Percentiles rank a stretch among this genome's conserved stretches.
Conservation (phyloP, 306 rosid species). For the Corylus heterophylla region DNA sequence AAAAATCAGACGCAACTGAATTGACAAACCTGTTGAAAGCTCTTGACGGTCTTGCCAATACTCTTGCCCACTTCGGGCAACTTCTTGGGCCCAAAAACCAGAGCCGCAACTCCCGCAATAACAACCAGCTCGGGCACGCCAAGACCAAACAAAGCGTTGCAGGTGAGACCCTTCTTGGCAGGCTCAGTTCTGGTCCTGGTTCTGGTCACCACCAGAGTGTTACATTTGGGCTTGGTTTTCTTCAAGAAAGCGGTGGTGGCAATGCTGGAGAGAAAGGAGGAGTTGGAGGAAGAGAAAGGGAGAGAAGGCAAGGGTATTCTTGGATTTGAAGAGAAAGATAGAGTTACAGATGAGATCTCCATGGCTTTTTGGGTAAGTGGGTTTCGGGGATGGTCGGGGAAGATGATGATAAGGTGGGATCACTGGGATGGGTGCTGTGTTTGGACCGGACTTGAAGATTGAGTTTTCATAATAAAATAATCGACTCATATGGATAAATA, state of each 20-base stretch:
- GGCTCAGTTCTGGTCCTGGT: constrained; percentile 31
- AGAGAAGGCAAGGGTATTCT: constrained; percentile 23
- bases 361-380: constrained; percentile 29
- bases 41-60: constrained; percentile 90
- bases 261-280: constrained; percentile 39
- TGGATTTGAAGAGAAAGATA: constrained; percentile 43
- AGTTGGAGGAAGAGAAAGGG: constrained; percentile 45
- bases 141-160: constrained; percentile 87
- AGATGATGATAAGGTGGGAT: constrained; percentile 14
- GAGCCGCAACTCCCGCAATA: constrained; percentile 89
- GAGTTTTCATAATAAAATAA: neutral
- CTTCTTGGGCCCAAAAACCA: constrained; percentile 92
- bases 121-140: constrained; percentile 92
- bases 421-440: neutral
- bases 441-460: neutral
- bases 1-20: constrained; percentile 4
- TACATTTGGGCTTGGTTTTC: constrained; percentile 25
- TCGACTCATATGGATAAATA: neutral
- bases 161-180: constrained; percentile 50
- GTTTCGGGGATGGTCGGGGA: constrained; percentile 24
- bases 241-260: constrained; percentile 28
- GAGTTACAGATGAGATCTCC: constrained; percentile 53
- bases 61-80: constrained; percentile 96
- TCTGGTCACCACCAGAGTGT: constrained; percentile 22
- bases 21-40: constrained; percentile 85